A percentile compares a stretch with the other conserved stretches of the same genome.
These are phyloP conservation scores for Asterionellopsis glacialis DNA, from an alignment of 108 stramenopile genomes.

Conservation along the genomic window DNA sequence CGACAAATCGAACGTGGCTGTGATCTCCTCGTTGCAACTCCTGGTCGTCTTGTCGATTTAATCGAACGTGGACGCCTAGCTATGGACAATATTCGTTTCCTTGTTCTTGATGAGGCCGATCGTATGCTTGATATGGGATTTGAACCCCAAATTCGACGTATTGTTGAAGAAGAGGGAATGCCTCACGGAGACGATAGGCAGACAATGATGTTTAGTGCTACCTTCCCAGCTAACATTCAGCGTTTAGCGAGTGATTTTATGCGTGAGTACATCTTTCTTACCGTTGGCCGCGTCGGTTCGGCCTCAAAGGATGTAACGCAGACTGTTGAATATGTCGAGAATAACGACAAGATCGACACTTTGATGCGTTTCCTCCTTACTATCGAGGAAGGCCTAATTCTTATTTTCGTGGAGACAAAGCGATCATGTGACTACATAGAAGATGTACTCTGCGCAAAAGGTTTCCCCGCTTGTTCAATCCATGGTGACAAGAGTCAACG, in stretches of 20 bases:
- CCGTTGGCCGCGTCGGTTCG: conserved; percentile 95
- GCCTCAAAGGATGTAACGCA: conserved; percentile 91
- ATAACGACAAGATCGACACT: conserved; percentile 81
- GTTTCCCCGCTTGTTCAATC: conserved; percentile 93
- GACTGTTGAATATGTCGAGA: conserved; percentile 90
- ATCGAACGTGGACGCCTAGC: conserved; percentile 88
- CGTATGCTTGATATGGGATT: conserved; percentile 99
- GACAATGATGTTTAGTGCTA: conserved; percentile 98
- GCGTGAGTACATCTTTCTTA: conserved; percentile 92
- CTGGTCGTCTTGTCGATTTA: conserved; percentile 95
- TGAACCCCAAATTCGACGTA: conserved; percentile 74
- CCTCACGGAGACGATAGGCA: conserved; percentile 77
- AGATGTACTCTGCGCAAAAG: conserved; percentile 75
- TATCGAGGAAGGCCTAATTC: conserved; percentile 89
- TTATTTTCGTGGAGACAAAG: conserved; percentile 98
- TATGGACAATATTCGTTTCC: conserved; percentile 79
- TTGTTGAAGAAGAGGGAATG: conserved; percentile 78
- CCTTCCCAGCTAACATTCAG: conserved; percentile 93
- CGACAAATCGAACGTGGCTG: conserved; percentile 78
- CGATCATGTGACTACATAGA: conserved; percentile 93
- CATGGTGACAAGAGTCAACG: conserved; percentile 97
- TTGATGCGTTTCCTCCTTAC: conserved; percentile 86
- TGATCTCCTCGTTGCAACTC: conserved; percentile 97
- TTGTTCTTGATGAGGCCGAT: conserved; percentile 98
- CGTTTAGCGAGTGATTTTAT: conserved; percentile 93